Evolutionary conservation across 305 asterid species (phyloP).

Genomic region (Fraxinus dipetala): DNA sequence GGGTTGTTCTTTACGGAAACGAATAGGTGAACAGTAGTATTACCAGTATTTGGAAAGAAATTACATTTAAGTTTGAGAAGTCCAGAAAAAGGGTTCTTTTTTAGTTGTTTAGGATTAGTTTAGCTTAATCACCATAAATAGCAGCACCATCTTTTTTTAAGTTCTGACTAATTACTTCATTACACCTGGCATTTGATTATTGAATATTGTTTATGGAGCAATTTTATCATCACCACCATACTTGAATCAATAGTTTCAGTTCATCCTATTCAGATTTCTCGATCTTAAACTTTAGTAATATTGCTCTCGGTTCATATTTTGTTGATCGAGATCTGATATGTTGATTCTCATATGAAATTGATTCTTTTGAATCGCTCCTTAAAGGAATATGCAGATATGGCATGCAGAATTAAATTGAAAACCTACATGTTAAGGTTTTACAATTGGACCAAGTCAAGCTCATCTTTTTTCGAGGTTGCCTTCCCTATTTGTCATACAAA

Average conservation of each 20-base stretch:
- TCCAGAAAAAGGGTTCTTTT: neutral
- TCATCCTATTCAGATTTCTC: neutral
- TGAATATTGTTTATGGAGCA: neutral
- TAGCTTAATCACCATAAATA: neutral
- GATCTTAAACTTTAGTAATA: neutral
- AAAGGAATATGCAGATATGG: neutral
- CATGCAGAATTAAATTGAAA: neutral
- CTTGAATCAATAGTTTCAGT: neutral
- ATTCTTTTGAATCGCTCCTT: neutral
- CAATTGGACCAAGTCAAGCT: neutral
- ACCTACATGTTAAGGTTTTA: neutral
- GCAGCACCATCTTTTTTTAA: neutral
- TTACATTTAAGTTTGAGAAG: neutral
- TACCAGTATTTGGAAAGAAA: neutral
- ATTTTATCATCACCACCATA: neutral
- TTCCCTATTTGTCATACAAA: conserved; percentile 1
- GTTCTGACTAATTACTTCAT: neutral
- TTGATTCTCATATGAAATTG: neutral
- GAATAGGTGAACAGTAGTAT: neutral
- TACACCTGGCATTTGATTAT: neutral
- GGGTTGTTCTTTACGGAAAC: neutral
- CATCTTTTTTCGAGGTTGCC: neutral
- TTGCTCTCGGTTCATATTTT: neutral
- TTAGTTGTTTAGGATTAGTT: neutral
- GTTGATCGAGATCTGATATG: neutral